Evolutionary conservation across 352 stramenopile species (phyloP).

Genomic region (Phytophthora podocarpi): DNA sequence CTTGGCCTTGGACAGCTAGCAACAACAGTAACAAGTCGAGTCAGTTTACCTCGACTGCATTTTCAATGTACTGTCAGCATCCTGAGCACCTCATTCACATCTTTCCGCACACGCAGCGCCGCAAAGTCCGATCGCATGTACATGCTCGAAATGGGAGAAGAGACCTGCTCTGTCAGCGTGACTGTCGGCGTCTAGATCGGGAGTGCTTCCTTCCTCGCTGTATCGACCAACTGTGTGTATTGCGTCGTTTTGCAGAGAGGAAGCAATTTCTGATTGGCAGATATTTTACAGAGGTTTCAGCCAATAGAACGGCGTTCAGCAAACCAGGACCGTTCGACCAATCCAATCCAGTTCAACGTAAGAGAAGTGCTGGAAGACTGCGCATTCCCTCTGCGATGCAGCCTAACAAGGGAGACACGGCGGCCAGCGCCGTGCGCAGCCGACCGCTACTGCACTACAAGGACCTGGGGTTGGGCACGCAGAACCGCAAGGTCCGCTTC

Average conservation of each 20-base stretch:
- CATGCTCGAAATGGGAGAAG: conserved; percentile 32
- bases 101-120: conserved; percentile 80
- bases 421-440: conserved; percentile 30
- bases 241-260: background rate
- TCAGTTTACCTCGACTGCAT: conserved; percentile 7
- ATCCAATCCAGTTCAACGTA: conserved; percentile 1
- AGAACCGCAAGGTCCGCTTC: conserved; percentile 73
- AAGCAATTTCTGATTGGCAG: background rate
- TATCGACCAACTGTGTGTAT: background rate
- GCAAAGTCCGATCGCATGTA: conserved; percentile 83
- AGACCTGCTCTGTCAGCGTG: conserved; percentile 9
- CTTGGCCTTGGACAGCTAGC: conserved; percentile 79
- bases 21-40: conserved; percentile 7
- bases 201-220: background rate
- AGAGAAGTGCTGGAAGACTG: conserved; percentile 14
- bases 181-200: background rate
- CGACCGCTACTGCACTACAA: conserved; percentile 78
- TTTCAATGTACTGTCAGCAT: background rate
- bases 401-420: conserved; percentile 19
- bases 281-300: background rate
- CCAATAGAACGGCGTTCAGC: background rate
- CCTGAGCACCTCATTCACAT: conserved; percentile 76
- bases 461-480: conserved; percentile 57
- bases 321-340: conserved; percentile 5
- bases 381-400: conserved; percentile 14